A percentile compares a stretch with the other conserved stretches of the same genome.
phyloP scores from a whole-genome alignment of 2,329 filamentous ascomycete species.

The Pseudocercospora eumusae region DNA sequence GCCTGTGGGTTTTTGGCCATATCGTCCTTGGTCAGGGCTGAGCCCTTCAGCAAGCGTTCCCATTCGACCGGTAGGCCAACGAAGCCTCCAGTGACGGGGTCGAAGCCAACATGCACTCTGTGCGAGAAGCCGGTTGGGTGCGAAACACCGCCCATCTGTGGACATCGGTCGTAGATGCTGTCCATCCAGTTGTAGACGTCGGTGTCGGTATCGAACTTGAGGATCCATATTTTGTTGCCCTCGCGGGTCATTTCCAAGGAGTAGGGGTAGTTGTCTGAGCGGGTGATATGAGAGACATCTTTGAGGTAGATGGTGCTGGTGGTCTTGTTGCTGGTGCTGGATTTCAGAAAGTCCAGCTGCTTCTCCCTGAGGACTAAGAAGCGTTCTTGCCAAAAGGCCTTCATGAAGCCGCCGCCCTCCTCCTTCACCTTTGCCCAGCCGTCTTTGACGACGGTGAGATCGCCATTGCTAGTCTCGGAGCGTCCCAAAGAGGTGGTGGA shows the following conservation, averaged over 20 bases:
- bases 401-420: conserved; percentile 68
- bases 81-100: conserved; percentile 91
- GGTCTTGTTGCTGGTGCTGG: conserved; percentile 75
- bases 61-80: conserved; percentile 93
- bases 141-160: conserved; percentile 96
- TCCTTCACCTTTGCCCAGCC: conserved; percentile 87
- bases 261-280: conserved; percentile 86
- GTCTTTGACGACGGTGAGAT: conserved; percentile 54
- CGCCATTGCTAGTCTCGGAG: conserved; percentile 44
- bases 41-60: conserved; percentile 94
- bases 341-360: conserved; percentile 91
- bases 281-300: conserved; percentile 85
- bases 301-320: conserved; percentile 82
- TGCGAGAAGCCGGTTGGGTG: conserved; percentile 98
- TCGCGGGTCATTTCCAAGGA: conserved; percentile 95
- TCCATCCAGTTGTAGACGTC: conserved; percentile 99
- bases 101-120: conserved; percentile 95
- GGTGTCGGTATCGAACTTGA: conserved; percentile 91
- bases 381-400: conserved; percentile 76
- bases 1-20: conserved; percentile 87
- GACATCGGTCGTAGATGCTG: conserved; percentile 93
- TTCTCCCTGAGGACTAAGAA: conserved; percentile 91
- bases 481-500: conserved; percentile 45
- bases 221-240: conserved; percentile 80
- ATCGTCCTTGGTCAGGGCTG: conserved; percentile 96